Base-by-base conservation (phyloP, 2,329 filamentous ascomycete species). In the Alternaria novae-zelandiae region DNA sequence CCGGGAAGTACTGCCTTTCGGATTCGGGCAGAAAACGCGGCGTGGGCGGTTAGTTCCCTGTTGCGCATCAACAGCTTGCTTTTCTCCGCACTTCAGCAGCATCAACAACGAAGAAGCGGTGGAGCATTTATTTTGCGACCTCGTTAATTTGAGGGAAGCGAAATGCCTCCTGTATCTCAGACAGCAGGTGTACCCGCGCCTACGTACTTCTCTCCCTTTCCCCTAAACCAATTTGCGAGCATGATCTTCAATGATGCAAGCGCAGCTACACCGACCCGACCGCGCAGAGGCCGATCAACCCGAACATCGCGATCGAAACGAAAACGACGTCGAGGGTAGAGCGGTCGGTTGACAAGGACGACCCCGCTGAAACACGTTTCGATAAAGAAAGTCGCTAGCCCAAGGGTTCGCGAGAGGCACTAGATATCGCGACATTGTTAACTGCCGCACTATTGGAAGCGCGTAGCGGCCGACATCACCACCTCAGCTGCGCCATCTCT, bases 291-390 rank as follows among this genome's bases (percentile, higher is more conserved):
- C 51, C 26, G 17, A 54, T 59, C 36, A 54, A 21, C 36, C 57
- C 47, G 43, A 20, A 11, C 57, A 54, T 54, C 57, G 25, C 47
- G 13, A 50, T 41, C 45, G 55, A 21, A 30, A 50, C 23, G 17
- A 57, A 12, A 11, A 25, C 28, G 20, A 36, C 49, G 15, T 41
- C 49, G 49, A 9, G 10, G 20, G 30, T n/a, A 41, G 13, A 53
- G 49, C 30, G 36, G 28, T 53, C 36, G 20, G 49, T 32, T 53
- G 30, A 23, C 49, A 53, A 53, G 49, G 28, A 36, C 54, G 25
- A 32, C 54, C 45, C 30, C 53, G 28, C 45, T 41, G 23, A 61
- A 61, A 61, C 58, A 45, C 54, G 58, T 61, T 61, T 61, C 58
- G 58, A 57, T 57, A 50, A 50, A 57, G n/a, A 61, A n/a, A 45